Evolutionary conservation across 2,329 filamentous ascomycete genomes (phyloP), one percentile per base, ranked within the genome.

Genomic region (Xylaria sp.): DNA sequence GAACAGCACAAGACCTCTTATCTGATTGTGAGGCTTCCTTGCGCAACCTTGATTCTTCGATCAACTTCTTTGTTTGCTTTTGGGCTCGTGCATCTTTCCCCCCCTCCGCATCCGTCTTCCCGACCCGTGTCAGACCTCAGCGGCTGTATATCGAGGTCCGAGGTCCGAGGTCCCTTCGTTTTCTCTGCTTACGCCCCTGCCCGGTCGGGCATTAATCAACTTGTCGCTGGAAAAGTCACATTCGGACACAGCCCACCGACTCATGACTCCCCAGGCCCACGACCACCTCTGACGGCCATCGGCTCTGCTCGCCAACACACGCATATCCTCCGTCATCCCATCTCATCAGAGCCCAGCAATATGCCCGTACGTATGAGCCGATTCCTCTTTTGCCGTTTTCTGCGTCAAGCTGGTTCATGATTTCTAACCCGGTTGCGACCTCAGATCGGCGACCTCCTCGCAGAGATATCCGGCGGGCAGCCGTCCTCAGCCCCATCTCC

Each of bases 401-500:
- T 54, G n/a, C 55, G 25, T n/a, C 40, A 38, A 25, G 37, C 33
- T 38, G 8, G 47, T 46, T 62, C 46, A 53, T 68, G n/a, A n/a
- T 62, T 4, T 31, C 62, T 68, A 69, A 70, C 57, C 61, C 60
- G 47, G 19, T 21, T 60, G 54, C 51, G 60, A 60, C 43, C 64
- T 45, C 62, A 84, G 82, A 86, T 87, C 69, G 77, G 81, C 64
- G 84, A 87, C 66, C 77, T 87, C n/a, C 79, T 87, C 35, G 87
- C 85, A 67, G 83, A 86, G 72, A 89, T 89, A 67, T 84, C 80
- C 67, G 87, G 86, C 71, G 81, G 82, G 65, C 80, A 82, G 72
- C 76, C 78, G 28, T 72, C 78, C 9, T 70, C 81, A 14, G 69
- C 73, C 46, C 70, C 71, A 52, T 61, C 77, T 11, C 40, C 71